A percentile compares a stretch with the other conserved stretches of the same genome.
Evolutionary conservation across 495 filamentous ascomycete genomes (phyloP).

Genomic region (Penicillium angulare): DNA sequence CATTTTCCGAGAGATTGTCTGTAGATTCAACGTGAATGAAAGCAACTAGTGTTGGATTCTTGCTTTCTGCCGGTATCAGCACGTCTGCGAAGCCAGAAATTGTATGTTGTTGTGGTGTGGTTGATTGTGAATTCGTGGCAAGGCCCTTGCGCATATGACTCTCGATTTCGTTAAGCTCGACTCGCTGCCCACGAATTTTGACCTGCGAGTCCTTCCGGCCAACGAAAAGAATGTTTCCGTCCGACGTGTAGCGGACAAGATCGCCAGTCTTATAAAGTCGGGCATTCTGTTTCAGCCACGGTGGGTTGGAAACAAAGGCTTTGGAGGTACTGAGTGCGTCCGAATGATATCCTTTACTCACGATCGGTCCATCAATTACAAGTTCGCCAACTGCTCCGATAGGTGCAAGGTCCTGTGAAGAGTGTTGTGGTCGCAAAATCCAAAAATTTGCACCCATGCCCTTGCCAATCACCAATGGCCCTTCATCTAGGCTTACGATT

Average conservation of each 20-base stretch:
- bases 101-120: no score
- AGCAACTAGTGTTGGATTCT: no score
- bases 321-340: not conserved
- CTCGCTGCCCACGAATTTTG: constrained; percentile 33
- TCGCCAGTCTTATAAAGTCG: constrained; percentile 34
- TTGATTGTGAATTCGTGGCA: no score
- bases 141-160: constrained; percentile 3
- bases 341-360: constrained; percentile 49
- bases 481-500: no score
- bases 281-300: not conserved
- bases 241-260: not conserved
- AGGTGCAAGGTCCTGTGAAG: constrained; percentile 49
- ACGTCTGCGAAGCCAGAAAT: not conserved
- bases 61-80: not conserved
- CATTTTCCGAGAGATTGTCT: constrained; percentile 13
- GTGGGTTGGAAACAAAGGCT: not conserved
- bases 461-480: not conserved
- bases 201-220: constrained; percentile 13
- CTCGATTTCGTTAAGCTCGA: constrained; percentile 41
- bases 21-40: no score
- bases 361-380: constrained; percentile 49
- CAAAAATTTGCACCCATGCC: constrained; percentile 12
- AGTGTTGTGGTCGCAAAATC: constrained; percentile 39
- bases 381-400: constrained; percentile 55
- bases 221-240: constrained; percentile 8